phyloP scores from a whole-genome alignment of 2,329 filamentous ascomycete species.

The Cladophialophora carrionii region DNA sequence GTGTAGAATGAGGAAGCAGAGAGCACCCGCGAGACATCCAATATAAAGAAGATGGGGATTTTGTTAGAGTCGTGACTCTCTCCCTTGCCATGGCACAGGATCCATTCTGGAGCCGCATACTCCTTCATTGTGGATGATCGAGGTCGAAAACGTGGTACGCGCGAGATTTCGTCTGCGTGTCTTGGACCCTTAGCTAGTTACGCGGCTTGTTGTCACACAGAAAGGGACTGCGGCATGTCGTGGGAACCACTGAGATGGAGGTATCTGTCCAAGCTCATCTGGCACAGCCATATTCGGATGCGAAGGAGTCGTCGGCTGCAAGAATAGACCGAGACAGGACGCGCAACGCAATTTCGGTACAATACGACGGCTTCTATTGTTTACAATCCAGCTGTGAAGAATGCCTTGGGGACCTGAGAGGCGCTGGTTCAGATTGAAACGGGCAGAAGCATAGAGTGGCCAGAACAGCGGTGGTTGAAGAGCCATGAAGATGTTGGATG shows the following conservation, averaged over 20 bases:
- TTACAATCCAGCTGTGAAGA: slow-evolving; percentile 20
- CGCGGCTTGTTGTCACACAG: slow-evolving; percentile 15
- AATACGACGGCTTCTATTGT: neutral
- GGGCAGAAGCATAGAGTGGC: neutral
- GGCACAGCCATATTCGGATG: neutral
- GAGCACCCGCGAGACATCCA: neutral
- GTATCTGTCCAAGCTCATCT: neutral
- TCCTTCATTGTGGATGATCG: slow-evolving; percentile 6
- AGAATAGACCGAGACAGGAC: slow-evolving; percentile 25
- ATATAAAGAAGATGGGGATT: slow-evolving; percentile 13
- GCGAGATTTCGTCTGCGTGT: slow-evolving; percentile 18
- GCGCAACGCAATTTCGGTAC: slow-evolving; percentile 20
- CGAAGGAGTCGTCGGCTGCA: neutral
- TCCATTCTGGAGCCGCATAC: slow-evolving; percentile 1
- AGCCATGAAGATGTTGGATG: neutral
- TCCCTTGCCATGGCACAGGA: slow-evolving; percentile 8
- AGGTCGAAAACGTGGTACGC: slow-evolving; percentile 22
- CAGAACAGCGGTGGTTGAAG: neutral
- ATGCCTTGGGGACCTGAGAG: neutral
- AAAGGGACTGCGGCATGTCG: slow-evolving; percentile 17
- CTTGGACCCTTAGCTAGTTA: slow-evolving; percentile 17
- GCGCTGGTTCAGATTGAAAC: neutral
- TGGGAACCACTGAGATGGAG: slow-evolving; percentile 9
- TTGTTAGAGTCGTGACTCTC: neutral
- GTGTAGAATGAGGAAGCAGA: neutral